phyloP scores from a whole-genome alignment of 768 basidiomycete species.

The Kwoniella botswanensis region DNA sequence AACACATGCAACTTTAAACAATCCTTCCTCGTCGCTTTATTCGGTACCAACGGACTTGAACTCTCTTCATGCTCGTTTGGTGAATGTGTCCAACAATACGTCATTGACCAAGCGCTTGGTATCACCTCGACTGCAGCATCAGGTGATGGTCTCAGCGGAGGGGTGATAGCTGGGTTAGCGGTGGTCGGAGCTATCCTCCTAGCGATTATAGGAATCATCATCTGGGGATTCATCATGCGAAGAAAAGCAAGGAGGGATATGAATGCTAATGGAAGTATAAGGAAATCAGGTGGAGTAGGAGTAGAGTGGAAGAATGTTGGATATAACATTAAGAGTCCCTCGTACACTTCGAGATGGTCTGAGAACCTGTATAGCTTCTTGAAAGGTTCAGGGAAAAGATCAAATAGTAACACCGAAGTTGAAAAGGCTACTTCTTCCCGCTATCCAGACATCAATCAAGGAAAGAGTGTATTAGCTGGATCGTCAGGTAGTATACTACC shows the following conservation, averaged over 20 bases:
- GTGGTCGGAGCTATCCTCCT: slow-evolving; percentile 74
- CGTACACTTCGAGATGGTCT: neutral
- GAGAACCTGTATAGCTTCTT: slow-evolving; percentile 22
- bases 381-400: slow-evolving; percentile 32
- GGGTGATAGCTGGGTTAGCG: slow-evolving; percentile 88
- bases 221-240: slow-evolving; percentile 69
- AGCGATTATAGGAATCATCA: slow-evolving; percentile 66
- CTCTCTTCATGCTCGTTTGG: slow-evolving; percentile 79
- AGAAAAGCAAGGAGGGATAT: slow-evolving; percentile 65
- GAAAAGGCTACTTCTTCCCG: slow-evolving; percentile 5
- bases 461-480: slow-evolving; percentile 72
- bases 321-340: slow-evolving; percentile 64
- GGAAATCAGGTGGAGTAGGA: slow-evolving; percentile 64
- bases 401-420: neutral
- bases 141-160: slow-evolving; percentile 68
- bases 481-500: slow-evolving; percentile 74
- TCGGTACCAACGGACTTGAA: slow-evolving; percentile 74
- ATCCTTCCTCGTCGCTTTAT: slow-evolving; percentile 67
- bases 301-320: slow-evolving; percentile 73
- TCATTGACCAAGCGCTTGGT: slow-evolving; percentile 67
- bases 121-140: slow-evolving; percentile 43
- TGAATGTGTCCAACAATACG: slow-evolving; percentile 82
- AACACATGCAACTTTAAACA: slow-evolving; percentile 80
- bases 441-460: slow-evolving; percentile 49
- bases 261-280: slow-evolving; percentile 56